A percentile compares a stretch with the other conserved stretches of the same genome.
Conservation (phyloP, 2,329 filamentous ascomycete genomes). For the Diaporthe sp. region DNA sequence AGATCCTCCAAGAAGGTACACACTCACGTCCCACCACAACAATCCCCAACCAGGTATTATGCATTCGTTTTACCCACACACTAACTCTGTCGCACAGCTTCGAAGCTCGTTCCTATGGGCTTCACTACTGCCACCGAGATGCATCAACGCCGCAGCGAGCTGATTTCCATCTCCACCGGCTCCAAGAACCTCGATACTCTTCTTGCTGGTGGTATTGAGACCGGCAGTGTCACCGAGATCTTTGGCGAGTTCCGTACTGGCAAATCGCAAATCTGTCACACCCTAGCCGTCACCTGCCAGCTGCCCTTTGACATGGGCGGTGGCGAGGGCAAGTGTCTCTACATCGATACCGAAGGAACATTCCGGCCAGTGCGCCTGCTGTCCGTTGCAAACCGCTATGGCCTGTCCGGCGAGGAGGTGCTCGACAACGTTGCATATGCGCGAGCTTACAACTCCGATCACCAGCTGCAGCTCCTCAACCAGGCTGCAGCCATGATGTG, state of each 20-base stretch:
- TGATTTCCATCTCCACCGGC: constrained; percentile 98
- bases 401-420: constrained; percentile 95
- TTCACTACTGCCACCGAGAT: constrained; percentile 99
- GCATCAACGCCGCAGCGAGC: constrained; percentile 95
- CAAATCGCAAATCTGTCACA: constrained; percentile 99
- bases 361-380: constrained; percentile 93
- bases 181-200: constrained; percentile 98
- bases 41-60: not conserved
- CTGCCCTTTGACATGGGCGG: constrained; percentile 99
- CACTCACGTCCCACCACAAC: not conserved
- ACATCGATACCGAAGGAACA: constrained; percentile 98
- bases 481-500: constrained; percentile 99
- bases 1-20: constrained; percentile 88
- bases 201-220: constrained; percentile 94
- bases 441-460: constrained; percentile 97
- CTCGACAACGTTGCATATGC: constrained; percentile 99
- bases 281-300: constrained; percentile 97
- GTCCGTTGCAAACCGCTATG: constrained; percentile 93
- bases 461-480: constrained; percentile 94
- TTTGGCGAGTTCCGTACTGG: constrained; percentile 98
- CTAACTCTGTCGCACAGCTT: constrained; percentile 68
- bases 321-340: constrained; percentile 97
- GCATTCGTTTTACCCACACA: constrained; percentile 18
- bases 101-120: constrained; percentile 97
- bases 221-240: constrained; percentile 96